Base-by-base conservation (phyloP, 1,139 yeast species). In the Saccharomyces hybrid region DNA sequence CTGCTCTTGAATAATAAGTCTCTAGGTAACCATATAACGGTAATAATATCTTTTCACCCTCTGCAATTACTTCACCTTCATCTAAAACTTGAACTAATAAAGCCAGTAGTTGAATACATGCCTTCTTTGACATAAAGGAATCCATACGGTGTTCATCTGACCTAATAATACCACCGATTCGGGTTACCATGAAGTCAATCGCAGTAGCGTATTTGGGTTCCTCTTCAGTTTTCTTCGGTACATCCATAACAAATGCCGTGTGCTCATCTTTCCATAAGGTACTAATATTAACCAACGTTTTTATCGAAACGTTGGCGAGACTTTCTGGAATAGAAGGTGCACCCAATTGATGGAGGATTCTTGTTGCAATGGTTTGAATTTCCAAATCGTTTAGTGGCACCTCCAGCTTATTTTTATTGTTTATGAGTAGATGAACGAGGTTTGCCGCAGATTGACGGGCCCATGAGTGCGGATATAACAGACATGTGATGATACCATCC, bases 381-480 rank as follows among this genome's bases (percentile, higher is more conserved):
- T 80, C 79, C 46, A 72, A 70, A 34, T 60, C 62, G 25, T 60
- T 60, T 8, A 70, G 59, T 46, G 64, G 52, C 8, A 51, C 52
- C 49, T 74, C 73, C 26, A 74, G 62, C 5, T 69, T 66, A 16
- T 73, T 75, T 46, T 74, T 57, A 55, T 78, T 77, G 3, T 76
- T 64, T 51, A 87, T 72, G 49, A 85, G 67, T 2, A 73, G 66
- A 1, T 84, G 83, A 46, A 84, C 69, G 49, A 89, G 73, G 52
- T 91, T 76, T n/a, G 86, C 74, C 0, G 95, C 73, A 4, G 81
- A 75, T 54, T 87, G 75, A 64, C 98, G 81, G 11, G 91, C 86
- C 98, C 98, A 91, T 0, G 95, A 78, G 69, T 91, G 98, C 1
- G 97, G 97, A 69, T 81, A 93, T 52, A 91, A 73, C 57, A 90